A percentile compares a stretch with the other conserved stretches of the same genome.
These are phyloP conservation scores for Dovyalis caffra DNA, from an alignment of 345 rosid genomes.

Conservation along the genomic window DNA sequence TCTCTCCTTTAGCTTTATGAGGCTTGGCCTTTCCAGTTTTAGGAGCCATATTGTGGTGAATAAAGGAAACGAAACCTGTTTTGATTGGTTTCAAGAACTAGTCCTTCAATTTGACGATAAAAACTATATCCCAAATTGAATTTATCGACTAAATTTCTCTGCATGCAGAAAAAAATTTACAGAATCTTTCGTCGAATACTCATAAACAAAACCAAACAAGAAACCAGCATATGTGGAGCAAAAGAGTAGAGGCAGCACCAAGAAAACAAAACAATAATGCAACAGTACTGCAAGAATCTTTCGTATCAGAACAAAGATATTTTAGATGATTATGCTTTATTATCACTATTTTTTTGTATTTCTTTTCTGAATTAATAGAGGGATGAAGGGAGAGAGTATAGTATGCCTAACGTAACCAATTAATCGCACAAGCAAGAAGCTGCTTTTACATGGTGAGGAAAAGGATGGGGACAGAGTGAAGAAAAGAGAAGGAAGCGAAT, in stretches of 20 bases:
- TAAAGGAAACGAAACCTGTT: constrained; percentile 5
- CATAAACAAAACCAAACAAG: background rate
- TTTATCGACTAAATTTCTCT: constrained; percentile 18
- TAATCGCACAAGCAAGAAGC: background rate
- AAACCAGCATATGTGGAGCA: background rate
- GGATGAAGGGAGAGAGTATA: background rate
- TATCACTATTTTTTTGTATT: no score
- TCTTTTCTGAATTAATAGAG: background rate
- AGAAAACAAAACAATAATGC: background rate
- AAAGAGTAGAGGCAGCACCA: background rate
- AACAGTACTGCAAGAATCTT: background rate
- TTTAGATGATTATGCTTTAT: no score
- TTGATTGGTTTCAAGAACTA: background rate
- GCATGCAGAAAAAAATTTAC: background rate
- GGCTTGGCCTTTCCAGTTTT: constrained; percentile 35
- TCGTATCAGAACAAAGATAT: no score
- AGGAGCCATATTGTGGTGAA: constrained; percentile 27
- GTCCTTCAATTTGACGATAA: constrained; percentile 12
- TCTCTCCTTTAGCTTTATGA: constrained; percentile 35
- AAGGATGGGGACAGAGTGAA: background rate
- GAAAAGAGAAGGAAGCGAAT: background rate
- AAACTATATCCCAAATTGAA: constrained; percentile 25
- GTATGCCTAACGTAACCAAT: background rate
- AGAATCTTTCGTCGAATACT: background rate
- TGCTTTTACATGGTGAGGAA: background rate